Conservation (phyloP, 140 eudicot species). For the Senecio squalidus region DNA sequence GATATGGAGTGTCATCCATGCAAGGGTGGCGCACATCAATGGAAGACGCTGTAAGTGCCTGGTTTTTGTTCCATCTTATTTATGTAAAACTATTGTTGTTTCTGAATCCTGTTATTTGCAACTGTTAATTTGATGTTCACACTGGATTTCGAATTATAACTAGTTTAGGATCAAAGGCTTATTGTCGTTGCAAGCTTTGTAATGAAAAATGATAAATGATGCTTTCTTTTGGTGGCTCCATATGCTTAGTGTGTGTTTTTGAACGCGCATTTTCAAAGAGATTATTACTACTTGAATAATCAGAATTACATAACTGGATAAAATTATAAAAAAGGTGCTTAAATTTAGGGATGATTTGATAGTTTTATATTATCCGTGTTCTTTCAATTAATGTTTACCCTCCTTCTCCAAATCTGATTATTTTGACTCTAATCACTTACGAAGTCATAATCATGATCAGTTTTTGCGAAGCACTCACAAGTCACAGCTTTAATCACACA, state of each 20-base stretch:
- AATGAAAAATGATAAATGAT: not conserved
- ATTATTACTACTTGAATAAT: not conserved
- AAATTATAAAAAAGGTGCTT: not conserved
- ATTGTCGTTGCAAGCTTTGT: constrained; percentile 3
- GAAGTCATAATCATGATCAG: not conserved
- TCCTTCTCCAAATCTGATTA: not conserved
- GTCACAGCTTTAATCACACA: not conserved
- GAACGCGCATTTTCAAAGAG: not conserved
- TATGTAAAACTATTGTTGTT: not conserved
- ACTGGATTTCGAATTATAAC: constrained; percentile 2
- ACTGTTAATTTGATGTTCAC: not conserved
- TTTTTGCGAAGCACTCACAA: not conserved
- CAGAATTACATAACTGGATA: not conserved
- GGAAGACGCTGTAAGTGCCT: constrained; percentile 94
- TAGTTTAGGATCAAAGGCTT: constrained; percentile 12
- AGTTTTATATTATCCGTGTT: not conserved
- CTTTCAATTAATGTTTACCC: not conserved
- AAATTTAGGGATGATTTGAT: not conserved
- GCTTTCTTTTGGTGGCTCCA: not conserved
- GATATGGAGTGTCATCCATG: constrained; percentile 91
- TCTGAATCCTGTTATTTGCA: constrained; percentile 1
- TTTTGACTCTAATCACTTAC: not conserved
- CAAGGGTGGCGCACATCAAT: constrained; percentile 98
- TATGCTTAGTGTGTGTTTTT: not conserved
- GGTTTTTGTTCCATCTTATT: not conserved